These are phyloP conservation scores for Candida freyschussii DNA, from an alignment of 1,139 yeast genomes.

Conservation along the genomic window DNA sequence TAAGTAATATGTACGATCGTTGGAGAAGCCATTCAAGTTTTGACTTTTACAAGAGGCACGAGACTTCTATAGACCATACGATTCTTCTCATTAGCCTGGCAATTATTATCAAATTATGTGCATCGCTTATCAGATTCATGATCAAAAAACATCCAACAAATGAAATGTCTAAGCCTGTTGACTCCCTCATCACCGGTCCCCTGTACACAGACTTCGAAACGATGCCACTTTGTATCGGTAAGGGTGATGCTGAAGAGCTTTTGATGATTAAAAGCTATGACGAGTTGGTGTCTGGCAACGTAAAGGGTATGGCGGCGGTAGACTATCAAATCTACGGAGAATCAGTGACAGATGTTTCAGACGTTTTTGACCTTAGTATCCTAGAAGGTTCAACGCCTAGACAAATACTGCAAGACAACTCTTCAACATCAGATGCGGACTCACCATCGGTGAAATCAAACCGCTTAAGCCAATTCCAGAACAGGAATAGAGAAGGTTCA, in stretches of 20 bases:
- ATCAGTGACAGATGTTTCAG: too few species aligned
- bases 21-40: conserved; percentile 13
- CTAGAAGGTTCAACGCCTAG: conserved; percentile 14
- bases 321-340: too few species aligned
- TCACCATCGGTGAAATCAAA: conserved; percentile 5
- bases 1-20: conserved; percentile 1
- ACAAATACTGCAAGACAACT: conserved; percentile 2
- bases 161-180: not conserved
- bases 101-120: conserved; percentile 4
- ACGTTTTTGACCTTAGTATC: conserved; percentile 5
- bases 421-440: conserved; percentile 1
- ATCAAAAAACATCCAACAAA: not conserved
- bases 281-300: too few species aligned
- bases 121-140: conserved; percentile 3
- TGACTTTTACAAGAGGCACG: conserved; percentile 10
- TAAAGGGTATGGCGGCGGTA: too few species aligned
- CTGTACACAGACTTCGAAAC: conserved; percentile 10
- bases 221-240: conserved; percentile 18
- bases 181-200: not conserved
- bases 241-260: conserved; percentile 18
- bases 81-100: conserved; percentile 1
- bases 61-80: conserved; percentile 3
- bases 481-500: conserved; percentile 1
- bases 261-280: conserved; percentile 7
- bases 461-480: not conserved